A percentile compares a stretch with the other conserved stretches of the same genome.
These are phyloP conservation scores for Penicillium sp. DNA, from an alignment of 2,329 filamentous ascomycete genomes.

Conservation along the genomic window DNA sequence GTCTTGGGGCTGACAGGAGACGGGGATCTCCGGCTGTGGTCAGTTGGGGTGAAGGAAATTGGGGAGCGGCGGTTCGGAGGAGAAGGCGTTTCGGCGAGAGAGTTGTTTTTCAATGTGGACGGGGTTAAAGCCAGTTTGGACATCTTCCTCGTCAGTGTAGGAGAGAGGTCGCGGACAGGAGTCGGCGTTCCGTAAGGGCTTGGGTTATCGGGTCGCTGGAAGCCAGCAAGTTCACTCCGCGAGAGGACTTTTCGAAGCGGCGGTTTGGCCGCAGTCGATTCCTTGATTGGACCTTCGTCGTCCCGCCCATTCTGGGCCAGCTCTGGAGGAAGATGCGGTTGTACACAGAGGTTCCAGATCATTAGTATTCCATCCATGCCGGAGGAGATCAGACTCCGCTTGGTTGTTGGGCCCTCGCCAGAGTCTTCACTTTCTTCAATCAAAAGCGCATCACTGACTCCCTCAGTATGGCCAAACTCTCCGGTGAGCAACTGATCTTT, in stretches of 20 bases:
- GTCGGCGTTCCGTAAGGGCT: slow-evolving; percentile 46
- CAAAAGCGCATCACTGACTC: slow-evolving; percentile 81
- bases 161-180: slow-evolving; percentile 48
- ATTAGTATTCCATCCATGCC: slow-evolving; percentile 81
- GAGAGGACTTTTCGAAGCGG: slow-evolving; percentile 85
- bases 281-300: slow-evolving; percentile 48
- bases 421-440: slow-evolving; percentile 51
- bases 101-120: slow-evolving; percentile 34
- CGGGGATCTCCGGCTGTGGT: slow-evolving; percentile 37
- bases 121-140: slow-evolving; percentile 55
- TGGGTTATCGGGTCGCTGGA: slow-evolving; percentile 57
- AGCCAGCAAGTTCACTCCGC: slow-evolving; percentile 81
- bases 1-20: slow-evolving; percentile 44
- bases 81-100: slow-evolving; percentile 35
- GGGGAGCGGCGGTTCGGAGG: slow-evolving; percentile 37
- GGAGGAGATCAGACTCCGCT: slow-evolving; percentile 65
- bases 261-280: slow-evolving; percentile 61
- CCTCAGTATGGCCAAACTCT: slow-evolving; percentile 94
- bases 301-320: slow-evolving; percentile 31
- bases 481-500: slow-evolving; percentile 77
- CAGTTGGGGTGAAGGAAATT: slow-evolving; percentile 27
- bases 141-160: slow-evolving; percentile 56
- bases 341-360: slow-evolving; percentile 63
- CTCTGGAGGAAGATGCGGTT: slow-evolving; percentile 37
- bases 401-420: slow-evolving; percentile 46